Conservation (phyloP, 2,329 filamentous ascomycete species). For the Calonectria pauciramosa region DNA sequence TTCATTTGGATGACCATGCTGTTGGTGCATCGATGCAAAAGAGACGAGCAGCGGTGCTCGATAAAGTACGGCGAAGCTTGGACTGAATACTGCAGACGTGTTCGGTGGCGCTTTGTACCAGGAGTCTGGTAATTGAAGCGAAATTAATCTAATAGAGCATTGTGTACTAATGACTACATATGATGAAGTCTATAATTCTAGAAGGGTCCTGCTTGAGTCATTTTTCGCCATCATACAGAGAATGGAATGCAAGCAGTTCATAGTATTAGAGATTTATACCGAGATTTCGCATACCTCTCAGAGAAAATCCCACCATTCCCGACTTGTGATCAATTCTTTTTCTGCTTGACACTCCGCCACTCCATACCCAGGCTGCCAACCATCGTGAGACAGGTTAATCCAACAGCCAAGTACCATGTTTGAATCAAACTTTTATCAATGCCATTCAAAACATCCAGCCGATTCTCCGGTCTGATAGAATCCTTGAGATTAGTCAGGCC, state of each 20-base stretch:
- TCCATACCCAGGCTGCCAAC: neutral
- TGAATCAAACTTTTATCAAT: neutral
- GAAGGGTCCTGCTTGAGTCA: neutral
- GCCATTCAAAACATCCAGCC: neutral
- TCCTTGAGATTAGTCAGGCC: neutral
- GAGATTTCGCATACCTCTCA: neutral
- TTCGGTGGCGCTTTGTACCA: conserved; percentile 58
- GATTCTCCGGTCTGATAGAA: neutral
- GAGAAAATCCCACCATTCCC: neutral
- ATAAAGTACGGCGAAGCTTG: conserved; percentile 61
- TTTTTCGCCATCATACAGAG: neutral
- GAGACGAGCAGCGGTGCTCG: conserved; percentile 60
- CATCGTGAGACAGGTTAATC: neutral
- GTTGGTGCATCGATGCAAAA: conserved; percentile 59
- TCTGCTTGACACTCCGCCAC: neutral
- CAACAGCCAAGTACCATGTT: neutral
- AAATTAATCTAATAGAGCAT: neutral
- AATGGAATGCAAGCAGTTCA: neutral
- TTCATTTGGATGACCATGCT: conserved; percentile 59
- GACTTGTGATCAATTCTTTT: neutral
- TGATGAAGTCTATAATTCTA: neutral
- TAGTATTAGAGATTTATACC: neutral
- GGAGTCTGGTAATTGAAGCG: conserved; percentile 44
- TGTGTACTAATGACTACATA: neutral
- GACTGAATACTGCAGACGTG: conserved; percentile 57